Evolutionary conservation across 305 asterid genomes (phyloP).

Genomic region (Fraxinus sp.): DNA sequence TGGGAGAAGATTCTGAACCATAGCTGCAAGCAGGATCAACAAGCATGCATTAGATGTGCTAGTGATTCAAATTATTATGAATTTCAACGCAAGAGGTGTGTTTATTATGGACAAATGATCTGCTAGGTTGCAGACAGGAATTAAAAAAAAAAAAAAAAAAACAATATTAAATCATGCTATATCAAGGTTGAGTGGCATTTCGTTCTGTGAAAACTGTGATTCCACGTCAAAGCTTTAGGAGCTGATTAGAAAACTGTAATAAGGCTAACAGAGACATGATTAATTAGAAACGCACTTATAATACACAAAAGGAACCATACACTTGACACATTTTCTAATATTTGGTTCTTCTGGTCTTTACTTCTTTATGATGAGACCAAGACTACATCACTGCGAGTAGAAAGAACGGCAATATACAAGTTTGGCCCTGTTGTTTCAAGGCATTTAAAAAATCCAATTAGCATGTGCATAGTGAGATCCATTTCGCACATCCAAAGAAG

Average conservation of each 20-base stretch:
- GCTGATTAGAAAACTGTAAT: background rate
- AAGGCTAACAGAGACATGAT: background rate
- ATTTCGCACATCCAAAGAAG: background rate
- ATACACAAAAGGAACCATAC: background rate
- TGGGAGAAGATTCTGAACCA: slow-evolving; percentile 84
- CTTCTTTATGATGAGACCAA: background rate
- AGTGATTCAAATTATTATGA: background rate
- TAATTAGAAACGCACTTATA: background rate
- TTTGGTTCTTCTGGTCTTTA: background rate
- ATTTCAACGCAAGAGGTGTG: background rate
- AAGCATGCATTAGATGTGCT: background rate
- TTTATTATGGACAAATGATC: background rate
- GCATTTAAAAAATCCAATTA: background rate
- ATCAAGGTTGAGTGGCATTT: background rate
- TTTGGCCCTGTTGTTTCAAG: background rate
- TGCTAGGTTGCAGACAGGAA: background rate
- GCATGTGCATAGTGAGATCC: background rate
- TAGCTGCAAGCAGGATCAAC: slow-evolving; percentile 54
- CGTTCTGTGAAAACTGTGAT: background rate
- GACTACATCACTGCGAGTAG: background rate
- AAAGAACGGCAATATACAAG: background rate
- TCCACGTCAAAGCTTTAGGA: background rate
- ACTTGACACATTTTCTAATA: background rate
- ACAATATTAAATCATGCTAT: background rate
- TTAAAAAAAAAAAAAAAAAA: no score